These are phyloP conservation scores for Aspergillus sergii DNA, from an alignment of 2,329 filamentous ascomycete species.

Conservation along the genomic window DNA sequence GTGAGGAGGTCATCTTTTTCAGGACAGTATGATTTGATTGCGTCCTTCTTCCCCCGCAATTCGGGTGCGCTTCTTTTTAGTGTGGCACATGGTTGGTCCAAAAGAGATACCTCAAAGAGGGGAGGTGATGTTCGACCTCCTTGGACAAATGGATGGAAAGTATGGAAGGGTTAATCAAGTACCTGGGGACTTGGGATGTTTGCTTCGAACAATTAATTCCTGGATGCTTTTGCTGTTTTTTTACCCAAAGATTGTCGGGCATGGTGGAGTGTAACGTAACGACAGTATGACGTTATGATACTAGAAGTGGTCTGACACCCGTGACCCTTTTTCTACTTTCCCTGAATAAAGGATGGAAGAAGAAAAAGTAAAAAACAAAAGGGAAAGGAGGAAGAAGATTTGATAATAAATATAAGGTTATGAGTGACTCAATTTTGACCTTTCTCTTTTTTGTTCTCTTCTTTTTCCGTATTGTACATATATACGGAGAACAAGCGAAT, in stretches of 20 bases:
- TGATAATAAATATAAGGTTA: background rate
- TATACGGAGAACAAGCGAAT: background rate
- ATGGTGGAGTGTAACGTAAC: conserved; percentile 16
- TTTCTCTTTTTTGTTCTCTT: background rate
- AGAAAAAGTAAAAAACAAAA: conserved; percentile 4
- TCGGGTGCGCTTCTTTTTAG: conserved; percentile 3
- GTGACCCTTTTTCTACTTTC: background rate
- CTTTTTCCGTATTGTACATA: background rate
- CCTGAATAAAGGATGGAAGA: background rate
- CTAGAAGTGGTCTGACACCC: conserved; percentile 11
- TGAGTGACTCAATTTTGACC: background rate
- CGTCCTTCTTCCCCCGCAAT: conserved; percentile 1
- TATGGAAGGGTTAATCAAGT: background rate
- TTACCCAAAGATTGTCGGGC: background rate
- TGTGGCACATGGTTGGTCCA: background rate
- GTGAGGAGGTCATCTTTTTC: background rate
- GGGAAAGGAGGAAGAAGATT: background rate
- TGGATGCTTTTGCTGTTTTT: too few relatives aligned
- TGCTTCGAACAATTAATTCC: background rate
- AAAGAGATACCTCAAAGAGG: background rate
- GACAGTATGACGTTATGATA: conserved; percentile 23
- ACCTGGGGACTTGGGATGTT: conserved; percentile 1
- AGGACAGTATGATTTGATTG: background rate
- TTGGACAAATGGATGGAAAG: background rate
- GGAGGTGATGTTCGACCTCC: background rate